These are phyloP conservation scores for Cladorrhinum sp. DNA, from an alignment of 2,329 filamentous ascomycete genomes.

Conservation along the genomic window DNA sequence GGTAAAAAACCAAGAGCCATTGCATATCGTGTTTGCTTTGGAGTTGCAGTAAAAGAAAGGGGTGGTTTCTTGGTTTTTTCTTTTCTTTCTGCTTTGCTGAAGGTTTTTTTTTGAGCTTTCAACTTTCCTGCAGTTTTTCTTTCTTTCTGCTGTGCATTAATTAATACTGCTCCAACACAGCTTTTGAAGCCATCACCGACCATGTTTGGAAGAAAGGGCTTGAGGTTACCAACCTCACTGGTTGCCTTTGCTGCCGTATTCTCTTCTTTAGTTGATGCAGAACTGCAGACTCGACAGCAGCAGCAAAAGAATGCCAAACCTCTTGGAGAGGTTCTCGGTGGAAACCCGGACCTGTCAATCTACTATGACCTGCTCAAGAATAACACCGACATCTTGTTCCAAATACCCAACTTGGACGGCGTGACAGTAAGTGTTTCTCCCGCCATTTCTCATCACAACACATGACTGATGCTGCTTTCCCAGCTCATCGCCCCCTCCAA, in stretches of 20 bases:
- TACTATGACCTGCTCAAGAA: slow-evolving; percentile 45
- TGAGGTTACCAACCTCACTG: not conserved
- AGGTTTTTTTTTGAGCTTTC: no score
- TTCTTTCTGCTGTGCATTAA: no score
- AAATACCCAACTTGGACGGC: slow-evolving; percentile 42
- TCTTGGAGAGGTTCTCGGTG: slow-evolving; percentile 39
- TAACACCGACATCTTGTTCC: slow-evolving; percentile 44
- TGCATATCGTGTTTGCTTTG: no score
- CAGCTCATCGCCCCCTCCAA: slow-evolving; percentile 57
- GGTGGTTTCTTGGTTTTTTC: no score
- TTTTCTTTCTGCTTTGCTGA: no score
- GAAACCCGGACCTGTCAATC: slow-evolving; percentile 41
- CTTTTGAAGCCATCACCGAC: not conserved
- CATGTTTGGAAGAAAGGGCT: not conserved
- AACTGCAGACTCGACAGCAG: not conserved
- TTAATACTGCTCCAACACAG: no score
- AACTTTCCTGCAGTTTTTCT: no score
- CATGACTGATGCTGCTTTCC: not conserved
- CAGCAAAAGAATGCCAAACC: slow-evolving; percentile 27
- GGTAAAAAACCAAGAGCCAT: no score
- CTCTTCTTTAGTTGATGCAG: not conserved
- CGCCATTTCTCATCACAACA: not conserved
- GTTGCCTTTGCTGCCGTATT: not conserved
- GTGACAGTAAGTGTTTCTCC: slow-evolving; percentile 40
- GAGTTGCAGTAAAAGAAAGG: no score